A percentile compares a stretch with the other conserved stretches of the same genome.
phyloP scores from a whole-genome alignment of 2,329 filamentous ascomycete genomes.

The Onygena corvina region DNA sequence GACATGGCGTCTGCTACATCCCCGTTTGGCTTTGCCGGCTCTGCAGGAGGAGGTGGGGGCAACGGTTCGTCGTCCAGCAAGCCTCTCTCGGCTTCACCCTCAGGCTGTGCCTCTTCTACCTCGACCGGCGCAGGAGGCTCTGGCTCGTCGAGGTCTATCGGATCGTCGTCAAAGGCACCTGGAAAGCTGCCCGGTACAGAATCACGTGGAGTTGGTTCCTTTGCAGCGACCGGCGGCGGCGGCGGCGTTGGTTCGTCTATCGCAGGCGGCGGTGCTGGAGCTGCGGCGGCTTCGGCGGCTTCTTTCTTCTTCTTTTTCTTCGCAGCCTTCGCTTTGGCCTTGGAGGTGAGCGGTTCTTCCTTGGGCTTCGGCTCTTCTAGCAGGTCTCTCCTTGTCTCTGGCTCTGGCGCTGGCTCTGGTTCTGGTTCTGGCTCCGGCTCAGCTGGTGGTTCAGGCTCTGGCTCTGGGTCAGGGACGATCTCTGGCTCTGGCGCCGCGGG shows the following conservation, averaged over 20 bases:
- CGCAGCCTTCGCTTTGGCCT: conserved; percentile 15
- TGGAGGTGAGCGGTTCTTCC: conserved; percentile 24
- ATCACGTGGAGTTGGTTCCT: conserved; percentile 23
- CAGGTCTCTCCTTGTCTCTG: conserved; percentile 11
- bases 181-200: conserved; percentile 47
- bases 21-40: conserved; percentile 19
- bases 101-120: no score
- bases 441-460: conserved; percentile 6
- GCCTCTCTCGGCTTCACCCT: no score
- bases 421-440: conserved; percentile 14
- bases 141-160: conserved; percentile 33
- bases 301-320: no score
- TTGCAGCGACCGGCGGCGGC: conserved; percentile 9
- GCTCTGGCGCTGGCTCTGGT: no score
- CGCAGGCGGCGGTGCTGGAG: neutral
- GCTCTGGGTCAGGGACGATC: conserved; percentile 20
- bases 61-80: conserved; percentile 17
- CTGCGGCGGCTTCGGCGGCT: neutral
- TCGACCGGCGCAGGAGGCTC: conserved; percentile 18
- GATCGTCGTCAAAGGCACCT: conserved; percentile 34
- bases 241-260: no score
- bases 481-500: conserved; percentile 24
- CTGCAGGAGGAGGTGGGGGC: conserved; percentile 20
- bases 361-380: conserved; percentile 12
- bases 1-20: conserved; percentile 39